A percentile compares a stretch with the other conserved stretches of the same genome.
phyloP scores from a whole-genome alignment of 805 yeast species.

The Wickerhamiella kurtzmanii region DNA sequence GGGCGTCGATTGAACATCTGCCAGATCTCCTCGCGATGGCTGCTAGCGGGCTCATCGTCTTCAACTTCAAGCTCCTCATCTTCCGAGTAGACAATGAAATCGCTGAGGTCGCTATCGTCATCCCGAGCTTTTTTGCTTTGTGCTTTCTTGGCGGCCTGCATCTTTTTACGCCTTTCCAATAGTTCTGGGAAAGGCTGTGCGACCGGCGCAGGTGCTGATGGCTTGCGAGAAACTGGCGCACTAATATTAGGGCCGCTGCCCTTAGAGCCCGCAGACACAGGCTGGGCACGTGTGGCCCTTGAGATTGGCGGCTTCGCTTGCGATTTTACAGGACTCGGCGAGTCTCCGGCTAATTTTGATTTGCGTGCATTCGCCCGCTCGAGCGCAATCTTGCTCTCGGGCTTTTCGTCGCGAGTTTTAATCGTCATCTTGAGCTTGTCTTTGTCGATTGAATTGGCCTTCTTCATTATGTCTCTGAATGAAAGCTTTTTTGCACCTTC shows the following conservation, averaged over 20 bases:
- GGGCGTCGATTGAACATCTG: constrained; percentile 54
- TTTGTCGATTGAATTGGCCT: constrained; percentile 48
- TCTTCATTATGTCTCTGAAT: constrained; percentile 55
- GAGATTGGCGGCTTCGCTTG: not conserved
- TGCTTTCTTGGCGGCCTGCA: constrained; percentile 1
- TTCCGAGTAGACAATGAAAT: constrained; percentile 48
- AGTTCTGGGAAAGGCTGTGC: constrained; percentile 19
- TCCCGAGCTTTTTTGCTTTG: constrained; percentile 24
- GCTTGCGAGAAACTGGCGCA: not conserved
- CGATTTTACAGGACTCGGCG: not conserved
- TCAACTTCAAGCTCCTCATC: constrained; percentile 35
- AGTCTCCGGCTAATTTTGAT: not conserved
- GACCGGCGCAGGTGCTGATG: constrained; percentile 13
- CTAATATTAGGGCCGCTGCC: too few species aligned
- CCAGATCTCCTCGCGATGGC: constrained; percentile 54
- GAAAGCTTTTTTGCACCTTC: constrained; percentile 31
- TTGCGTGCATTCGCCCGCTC: not conserved
- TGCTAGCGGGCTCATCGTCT: constrained; percentile 16
- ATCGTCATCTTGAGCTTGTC: constrained; percentile 32
- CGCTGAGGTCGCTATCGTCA: constrained; percentile 35
- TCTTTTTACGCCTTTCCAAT: constrained; percentile 3
- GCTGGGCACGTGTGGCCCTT: not conserved
- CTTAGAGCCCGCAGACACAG: too few species aligned
- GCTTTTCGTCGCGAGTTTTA: constrained; percentile 22
- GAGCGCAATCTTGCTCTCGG: not conserved